phyloP scores from a whole-genome alignment of 2,329 filamentous ascomycete genomes.

The Diaporthe ampelina region DNA sequence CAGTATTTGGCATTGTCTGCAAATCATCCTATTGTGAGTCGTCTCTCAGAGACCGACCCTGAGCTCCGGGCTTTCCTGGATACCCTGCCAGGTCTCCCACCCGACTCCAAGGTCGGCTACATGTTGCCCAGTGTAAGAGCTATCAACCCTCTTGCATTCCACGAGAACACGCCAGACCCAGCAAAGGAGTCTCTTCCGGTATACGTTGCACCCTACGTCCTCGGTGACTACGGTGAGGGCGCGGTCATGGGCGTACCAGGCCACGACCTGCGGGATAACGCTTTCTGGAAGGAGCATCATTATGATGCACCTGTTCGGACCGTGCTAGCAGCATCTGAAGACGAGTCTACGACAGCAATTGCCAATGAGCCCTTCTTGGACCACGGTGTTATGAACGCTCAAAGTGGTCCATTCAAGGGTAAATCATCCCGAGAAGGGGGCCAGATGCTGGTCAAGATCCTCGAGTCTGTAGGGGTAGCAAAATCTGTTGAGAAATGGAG shows the following conservation, averaged over 20 bases:
- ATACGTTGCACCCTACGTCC: conserved; percentile 87
- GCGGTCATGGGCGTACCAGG: conserved; percentile 94
- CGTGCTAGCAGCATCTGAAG: conserved; percentile 70
- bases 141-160: conserved; percentile 75
- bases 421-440: conserved; percentile 74
- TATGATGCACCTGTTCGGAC: conserved; percentile 71
- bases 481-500: conserved; percentile 80
- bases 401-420: conserved; percentile 75
- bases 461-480: conserved; percentile 70
- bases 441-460: conserved; percentile 69
- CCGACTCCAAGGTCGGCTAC: conserved; percentile 77
- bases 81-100: conserved; percentile 67
- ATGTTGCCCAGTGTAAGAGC: conserved; percentile 72
- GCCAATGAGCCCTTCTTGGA: conserved; percentile 70
- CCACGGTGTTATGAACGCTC: conserved; percentile 76
- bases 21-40: conserved; percentile 76
- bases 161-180: conserved; percentile 63
- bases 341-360: conserved; percentile 60
- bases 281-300: conserved; percentile 83
- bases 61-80: conserved; percentile 78
- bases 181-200: conserved; percentile 75
- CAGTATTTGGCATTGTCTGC: conserved; percentile 87
- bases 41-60: conserved; percentile 70
- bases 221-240: conserved; percentile 87
- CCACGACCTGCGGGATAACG: conserved; percentile 83